phyloP scores from a whole-genome alignment of 371 early-diverging fungal species.

The Blakeslea trispora region DNA sequence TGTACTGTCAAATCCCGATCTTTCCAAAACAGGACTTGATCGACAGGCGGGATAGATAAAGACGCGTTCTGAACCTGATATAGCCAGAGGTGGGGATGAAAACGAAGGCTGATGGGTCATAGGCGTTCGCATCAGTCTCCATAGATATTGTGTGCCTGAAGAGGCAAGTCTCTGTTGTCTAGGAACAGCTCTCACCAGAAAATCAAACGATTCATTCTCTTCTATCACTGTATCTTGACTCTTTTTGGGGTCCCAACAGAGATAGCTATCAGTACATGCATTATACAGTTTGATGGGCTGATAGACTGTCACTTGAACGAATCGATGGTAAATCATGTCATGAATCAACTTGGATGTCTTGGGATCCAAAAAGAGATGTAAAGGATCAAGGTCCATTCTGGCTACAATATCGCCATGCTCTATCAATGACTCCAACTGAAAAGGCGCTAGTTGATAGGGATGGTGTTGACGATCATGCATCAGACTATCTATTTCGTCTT shows the following conservation, averaged over 20 bases:
- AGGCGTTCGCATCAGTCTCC: slow-evolving; percentile 27
- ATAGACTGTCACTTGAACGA: slow-evolving; percentile 31
- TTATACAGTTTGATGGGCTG: slow-evolving; percentile 40
- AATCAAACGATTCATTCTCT: background rate
- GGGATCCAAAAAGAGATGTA: slow-evolving; percentile 37
- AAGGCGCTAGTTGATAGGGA: background rate
- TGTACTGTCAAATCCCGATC: background rate
- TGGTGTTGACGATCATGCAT: background rate
- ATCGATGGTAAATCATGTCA: slow-evolving; percentile 26
- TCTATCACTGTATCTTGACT: background rate
- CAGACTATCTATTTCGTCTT: slow-evolving; percentile 1
- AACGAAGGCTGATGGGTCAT: background rate
- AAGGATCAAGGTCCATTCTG: slow-evolving; percentile 26
- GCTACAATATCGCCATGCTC: slow-evolving; percentile 10
- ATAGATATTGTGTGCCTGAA: slow-evolving; percentile 27
- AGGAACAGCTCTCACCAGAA: slow-evolving; percentile 15
- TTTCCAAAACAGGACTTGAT: slow-evolving; percentile 9
- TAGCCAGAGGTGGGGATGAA: slow-evolving; percentile 1
- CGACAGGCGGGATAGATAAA: slow-evolving; percentile 38
- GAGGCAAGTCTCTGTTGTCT: background rate
- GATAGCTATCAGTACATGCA: slow-evolving; percentile 31
- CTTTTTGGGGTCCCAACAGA: slow-evolving; percentile 32
- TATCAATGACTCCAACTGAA: slow-evolving; percentile 6
- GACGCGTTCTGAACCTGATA: slow-evolving; percentile 33
- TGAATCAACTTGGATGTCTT: slow-evolving; percentile 21